Evolutionary conservation across 768 basidiomycete species (phyloP).

Genomic region (Serendipita sp.): DNA sequence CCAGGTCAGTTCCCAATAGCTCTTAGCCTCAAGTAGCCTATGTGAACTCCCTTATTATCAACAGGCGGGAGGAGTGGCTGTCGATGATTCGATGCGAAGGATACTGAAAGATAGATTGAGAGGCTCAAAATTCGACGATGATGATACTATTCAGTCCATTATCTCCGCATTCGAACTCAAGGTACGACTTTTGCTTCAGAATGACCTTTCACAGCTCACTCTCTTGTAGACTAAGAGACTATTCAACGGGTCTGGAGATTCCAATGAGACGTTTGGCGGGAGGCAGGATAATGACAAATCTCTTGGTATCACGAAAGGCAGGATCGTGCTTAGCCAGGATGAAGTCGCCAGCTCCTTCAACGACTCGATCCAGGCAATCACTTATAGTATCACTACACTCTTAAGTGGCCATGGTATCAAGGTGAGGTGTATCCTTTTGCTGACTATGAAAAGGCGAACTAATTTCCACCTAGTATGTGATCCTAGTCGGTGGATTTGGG

Average conservation of each 20-base stretch:
- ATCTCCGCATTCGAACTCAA: conserved; percentile 6
- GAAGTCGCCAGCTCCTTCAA: neutral
- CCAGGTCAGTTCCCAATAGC: neutral
- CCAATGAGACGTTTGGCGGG: neutral
- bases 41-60: neutral
- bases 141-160: conserved; percentile 5
- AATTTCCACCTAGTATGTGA: neutral
- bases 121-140: neutral
- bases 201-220: neutral
- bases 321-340: neutral
- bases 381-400: neutral
- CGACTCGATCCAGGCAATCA: neutral
- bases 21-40: neutral
- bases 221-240: neutral
- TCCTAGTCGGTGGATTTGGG: neutral
- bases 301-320: neutral
- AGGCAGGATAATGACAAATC: neutral
- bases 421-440: neutral
- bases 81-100: neutral
- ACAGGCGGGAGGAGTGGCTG: neutral
- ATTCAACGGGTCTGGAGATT: neutral
- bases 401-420: neutral
- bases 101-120: neutral
- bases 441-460: neutral
- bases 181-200: neutral